Conservation (phyloP, 345 rosid genomes). For the Aquilaria yunnanensis region DNA sequence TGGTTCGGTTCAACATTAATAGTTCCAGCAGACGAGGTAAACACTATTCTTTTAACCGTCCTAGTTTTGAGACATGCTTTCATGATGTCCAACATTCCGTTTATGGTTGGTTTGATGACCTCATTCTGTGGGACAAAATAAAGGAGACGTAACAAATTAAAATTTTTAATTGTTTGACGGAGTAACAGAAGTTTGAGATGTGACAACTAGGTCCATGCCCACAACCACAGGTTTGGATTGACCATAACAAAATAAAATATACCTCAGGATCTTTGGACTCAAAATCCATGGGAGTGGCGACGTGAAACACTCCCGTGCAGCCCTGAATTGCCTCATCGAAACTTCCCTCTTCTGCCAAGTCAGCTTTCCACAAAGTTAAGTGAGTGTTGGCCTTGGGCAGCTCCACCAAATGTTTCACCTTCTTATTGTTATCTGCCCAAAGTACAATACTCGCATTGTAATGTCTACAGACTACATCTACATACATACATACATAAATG, state of each 20-base stretch:
- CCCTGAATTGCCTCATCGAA: slow-evolving; percentile 25
- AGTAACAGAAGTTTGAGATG: too few species aligned
- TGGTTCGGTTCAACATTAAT: slow-evolving; percentile 7
- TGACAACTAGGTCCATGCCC: too few species aligned
- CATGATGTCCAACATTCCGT: slow-evolving; percentile 26
- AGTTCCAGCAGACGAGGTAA: slow-evolving; percentile 29
- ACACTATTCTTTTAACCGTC: slow-evolving; percentile 17
- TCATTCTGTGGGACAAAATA: slow-evolving; percentile 13
- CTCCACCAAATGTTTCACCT: slow-evolving; percentile 19
- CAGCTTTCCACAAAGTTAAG: slow-evolving; percentile 25
- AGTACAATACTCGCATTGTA: too few species aligned
- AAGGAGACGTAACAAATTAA: too few species aligned
- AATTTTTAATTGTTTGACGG: not conserved
- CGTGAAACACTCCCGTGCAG: slow-evolving; percentile 28
- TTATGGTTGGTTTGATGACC: slow-evolving; percentile 20
- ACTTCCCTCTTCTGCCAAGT: slow-evolving; percentile 24
- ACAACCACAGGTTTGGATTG: too few species aligned
- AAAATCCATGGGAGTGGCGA: slow-evolving; percentile 33
- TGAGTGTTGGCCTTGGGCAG: slow-evolving; percentile 23
- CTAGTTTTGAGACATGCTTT: slow-evolving; percentile 22
- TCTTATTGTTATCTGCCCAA: slow-evolving; percentile 13
- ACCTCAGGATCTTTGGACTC: slow-evolving; percentile 29
- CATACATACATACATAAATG: not conserved
- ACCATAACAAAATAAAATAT: too few species aligned
- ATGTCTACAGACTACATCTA: too few species aligned